phyloP scores from a whole-genome alignment of 2,329 filamentous ascomycete species.

The Magnaporthiopsis incrustans region DNA sequence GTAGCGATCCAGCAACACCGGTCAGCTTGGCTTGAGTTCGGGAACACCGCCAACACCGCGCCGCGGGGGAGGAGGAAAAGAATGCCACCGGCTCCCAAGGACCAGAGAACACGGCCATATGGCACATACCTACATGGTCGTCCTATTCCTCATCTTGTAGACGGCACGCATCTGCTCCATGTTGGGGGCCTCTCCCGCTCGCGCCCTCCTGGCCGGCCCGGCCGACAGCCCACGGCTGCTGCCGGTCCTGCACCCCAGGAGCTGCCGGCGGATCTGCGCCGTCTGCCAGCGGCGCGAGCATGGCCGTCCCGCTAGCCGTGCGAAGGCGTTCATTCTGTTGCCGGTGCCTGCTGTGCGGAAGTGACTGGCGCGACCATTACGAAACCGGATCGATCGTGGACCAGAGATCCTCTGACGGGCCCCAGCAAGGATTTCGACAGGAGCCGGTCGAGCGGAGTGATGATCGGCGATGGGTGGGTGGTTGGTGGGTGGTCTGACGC shows the following conservation, averaged over 20 bases:
- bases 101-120: not conserved
- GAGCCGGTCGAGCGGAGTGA: not conserved
- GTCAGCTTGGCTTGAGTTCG: not conserved
- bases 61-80: too few species aligned
- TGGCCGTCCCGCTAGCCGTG: not conserved
- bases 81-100: not conserved
- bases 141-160: slow-evolving; percentile 60
- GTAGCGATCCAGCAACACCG: slow-evolving; percentile 28
- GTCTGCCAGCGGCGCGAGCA: not conserved
- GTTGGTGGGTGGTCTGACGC: not conserved
- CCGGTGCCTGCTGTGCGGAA: not conserved
- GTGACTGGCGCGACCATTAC: not conserved
- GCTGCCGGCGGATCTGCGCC: slow-evolving; percentile 3
- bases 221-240: slow-evolving; percentile 17
- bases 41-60: not conserved
- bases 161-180: slow-evolving; percentile 59
- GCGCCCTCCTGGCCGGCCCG: slow-evolving; percentile 19
- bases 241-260: slow-evolving; percentile 12
- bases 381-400: too few species aligned
- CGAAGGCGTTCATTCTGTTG: not conserved
- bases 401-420: not conserved
- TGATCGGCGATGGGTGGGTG: not conserved
- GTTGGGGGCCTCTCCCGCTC: slow-evolving; percentile 28
- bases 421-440: not conserved
- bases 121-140: slow-evolving; percentile 44